Base-by-base conservation (phyloP, 2,329 filamentous ascomycete species). In the Podosphaera xanthii region DNA sequence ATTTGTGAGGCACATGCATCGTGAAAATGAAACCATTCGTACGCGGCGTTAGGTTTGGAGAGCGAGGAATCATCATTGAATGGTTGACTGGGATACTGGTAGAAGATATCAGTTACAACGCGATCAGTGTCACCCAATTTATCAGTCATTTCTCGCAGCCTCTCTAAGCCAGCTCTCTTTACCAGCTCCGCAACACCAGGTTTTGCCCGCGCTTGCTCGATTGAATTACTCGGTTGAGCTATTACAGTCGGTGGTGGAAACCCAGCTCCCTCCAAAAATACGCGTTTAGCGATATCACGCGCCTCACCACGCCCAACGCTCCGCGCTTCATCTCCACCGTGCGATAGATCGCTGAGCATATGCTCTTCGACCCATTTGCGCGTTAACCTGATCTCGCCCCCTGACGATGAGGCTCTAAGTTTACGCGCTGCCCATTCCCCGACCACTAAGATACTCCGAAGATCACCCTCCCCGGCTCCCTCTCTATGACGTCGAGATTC, bases 11-110 rank as follows among this genome's bases (percentile, higher is more conserved):
- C 88, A 62, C 94, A 82, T 0, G 76, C 75, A 66, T 97, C 92
- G 70, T 96, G 87, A 71, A 98, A 97, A 70, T 94, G 77, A 59
- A 98, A 79, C 92, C 92, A 98, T 67, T 96, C 91, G 70, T 95
- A 94, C 4, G 69, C 70, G 0, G 79, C 74, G 64, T 84, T 82
- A 0, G 94, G 94, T 68, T 98, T 98, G 40, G 83, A 86, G 38
- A 98, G 81, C 64, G 87, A 84, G 0, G 83, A 85, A 70, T 98
- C 92, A 69, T 98, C 92, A 72, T 96, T 94, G 71, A 86, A 98
- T 30, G 89, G 83, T 65, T 89, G 86, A 49, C 81, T 82, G 0
- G 91, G 89, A 69, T 95, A 98, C 64, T 86, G 79, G 31, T 85
- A 76, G 67, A 96, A 95, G 65, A 94, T 84, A 62, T 97, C 86